Conservation (phyloP, 176 grass and related monocot genomes). For the Dendrocalamus sinicus region DNA sequence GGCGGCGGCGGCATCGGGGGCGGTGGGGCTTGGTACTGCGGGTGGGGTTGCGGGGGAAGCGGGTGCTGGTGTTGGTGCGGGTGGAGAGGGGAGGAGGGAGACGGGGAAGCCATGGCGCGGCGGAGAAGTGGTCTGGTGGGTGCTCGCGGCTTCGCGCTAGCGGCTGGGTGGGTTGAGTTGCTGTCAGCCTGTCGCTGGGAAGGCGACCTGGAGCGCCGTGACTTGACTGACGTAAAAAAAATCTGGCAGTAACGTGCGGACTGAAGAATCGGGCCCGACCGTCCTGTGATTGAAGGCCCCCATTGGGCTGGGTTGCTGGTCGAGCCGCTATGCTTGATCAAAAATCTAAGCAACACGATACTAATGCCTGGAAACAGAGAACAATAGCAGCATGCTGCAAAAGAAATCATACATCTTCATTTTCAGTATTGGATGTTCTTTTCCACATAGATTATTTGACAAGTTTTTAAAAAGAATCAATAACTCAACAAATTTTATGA, state of each 20-base stretch:
- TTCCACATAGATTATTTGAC: neutral
- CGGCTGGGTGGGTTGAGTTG: neutral
- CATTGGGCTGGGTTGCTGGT: neutral
- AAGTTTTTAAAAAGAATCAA: neutral
- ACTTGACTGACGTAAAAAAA: neutral
- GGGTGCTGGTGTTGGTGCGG: slow-evolving; percentile 45
- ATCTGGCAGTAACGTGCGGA: neutral
- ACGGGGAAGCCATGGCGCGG: slow-evolving; percentile 57
- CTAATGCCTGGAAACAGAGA: neutral
- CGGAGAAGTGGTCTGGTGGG: slow-evolving; percentile 14
- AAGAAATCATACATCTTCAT: neutral
- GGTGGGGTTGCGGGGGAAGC: slow-evolving; percentile 37
- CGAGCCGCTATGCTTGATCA: neutral
- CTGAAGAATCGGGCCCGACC: neutral
- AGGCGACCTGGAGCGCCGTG: neutral
- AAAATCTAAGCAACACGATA: neutral
- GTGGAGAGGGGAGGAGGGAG: slow-evolving; percentile 37
- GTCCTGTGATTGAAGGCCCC: neutral
- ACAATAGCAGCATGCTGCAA: neutral
- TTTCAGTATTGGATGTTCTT: neutral
- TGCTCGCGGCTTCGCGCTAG: neutral
- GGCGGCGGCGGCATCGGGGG: slow-evolving; percentile 41
- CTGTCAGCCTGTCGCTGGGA: neutral
- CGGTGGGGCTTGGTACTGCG: slow-evolving; percentile 49
- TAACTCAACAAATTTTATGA: neutral